Evolutionary conservation across 768 basidiomycete genomes (phyloP), one percentile per base, ranked within the genome.

Genomic region (Chalciporus piperatus): DNA sequence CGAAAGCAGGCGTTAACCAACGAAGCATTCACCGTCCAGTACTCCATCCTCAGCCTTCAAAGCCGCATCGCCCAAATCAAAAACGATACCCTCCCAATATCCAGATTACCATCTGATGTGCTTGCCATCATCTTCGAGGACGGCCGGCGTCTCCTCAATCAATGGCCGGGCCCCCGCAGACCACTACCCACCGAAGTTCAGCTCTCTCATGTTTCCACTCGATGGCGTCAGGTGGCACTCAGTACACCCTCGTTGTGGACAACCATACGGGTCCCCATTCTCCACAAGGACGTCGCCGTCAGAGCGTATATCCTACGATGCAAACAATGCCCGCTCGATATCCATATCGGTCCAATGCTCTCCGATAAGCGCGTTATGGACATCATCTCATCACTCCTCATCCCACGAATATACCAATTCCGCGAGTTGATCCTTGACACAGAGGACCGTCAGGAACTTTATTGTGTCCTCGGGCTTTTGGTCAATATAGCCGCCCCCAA

Each of bases 151-250:
- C 56, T 62, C 11, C 66, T 70, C 47, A 55, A 55, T 37, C 54
- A 52, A 17, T 68, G 67, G 67, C 45, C 54, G 2, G 66, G 62
- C 38, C 45, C 59, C 43, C 61, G 56, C 42, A 65, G 63, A 50
- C 68, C 67, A 16, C 60, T 70, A 35, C 69, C 68, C 27, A 47
- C 57, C 47, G 67, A 68, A 57, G 66, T 68, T 7, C 67, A 69
- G 53, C 64, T 74, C 42, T 69, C 73, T 32, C 66, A 68, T 41
- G 69, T 73, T n/a, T 65, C 64, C 32, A 49, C 59, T 28, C 59
- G 61, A 39, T 73, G 73, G 73, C 69, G 72, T 20, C 58, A 61
- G 44, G 62, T 72, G 4, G 66, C 73, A 17, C 64, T 74, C 38
- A 53, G 50, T 43, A 58, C 63, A 10, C 72, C 72, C 6, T 66